Evolutionary conservation across 345 rosid species (phyloP), one percentile per base, ranked within the genome.

Genomic region (Salix brachista): DNA sequence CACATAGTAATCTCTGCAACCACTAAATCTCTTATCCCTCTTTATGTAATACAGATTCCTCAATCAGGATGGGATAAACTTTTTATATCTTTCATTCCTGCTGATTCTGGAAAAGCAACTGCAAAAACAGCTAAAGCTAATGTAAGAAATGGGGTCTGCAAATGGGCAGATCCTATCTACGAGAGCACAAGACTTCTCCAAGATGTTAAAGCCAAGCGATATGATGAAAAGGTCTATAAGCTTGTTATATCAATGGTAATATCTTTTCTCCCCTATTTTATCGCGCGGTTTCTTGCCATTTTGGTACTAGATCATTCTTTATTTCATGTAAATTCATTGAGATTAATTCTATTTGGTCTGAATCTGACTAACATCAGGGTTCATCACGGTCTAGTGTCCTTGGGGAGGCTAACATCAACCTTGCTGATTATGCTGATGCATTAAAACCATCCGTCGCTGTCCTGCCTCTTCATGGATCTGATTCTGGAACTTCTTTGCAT

Each of bases 151-250:
- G 97, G 98, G 80, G 86, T 89, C 52, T 96, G 99, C 88, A 96
- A 96, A 83, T 96, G 99, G 99, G 96, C 85, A 26, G 99, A 96
- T 92, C 99, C 99, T 5, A 93, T 96, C 80, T 96, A 96, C 73
- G 99, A 96, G 86, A 91, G 96, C 62, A 93, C 99, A 3, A 90
- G 98, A 83, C 94, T 96, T 80, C 94, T 96, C 71, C 98, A 89
- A 82, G 97, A 96, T 77, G 80, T 84, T 64, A 89, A 85, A 86
- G 92, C 90, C 71, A 96, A 87, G 79, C 91, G 86, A 67, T 93
- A 83, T 17, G 97, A 96, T 75, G 93, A 91, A 78, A 96, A 96
- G 85, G 85, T 90, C 13, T 96, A 91, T 80, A 96, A 91, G 85
- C 80, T 93, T 83, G 88, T 92, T 76, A 88, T 96, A 37, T 85